Evolutionary conservation across 192 early-diverging fungal genomes (phyloP), one percentile per base, ranked within the genome.

Genomic region (Hyaloraphidium curvatum): DNA sequence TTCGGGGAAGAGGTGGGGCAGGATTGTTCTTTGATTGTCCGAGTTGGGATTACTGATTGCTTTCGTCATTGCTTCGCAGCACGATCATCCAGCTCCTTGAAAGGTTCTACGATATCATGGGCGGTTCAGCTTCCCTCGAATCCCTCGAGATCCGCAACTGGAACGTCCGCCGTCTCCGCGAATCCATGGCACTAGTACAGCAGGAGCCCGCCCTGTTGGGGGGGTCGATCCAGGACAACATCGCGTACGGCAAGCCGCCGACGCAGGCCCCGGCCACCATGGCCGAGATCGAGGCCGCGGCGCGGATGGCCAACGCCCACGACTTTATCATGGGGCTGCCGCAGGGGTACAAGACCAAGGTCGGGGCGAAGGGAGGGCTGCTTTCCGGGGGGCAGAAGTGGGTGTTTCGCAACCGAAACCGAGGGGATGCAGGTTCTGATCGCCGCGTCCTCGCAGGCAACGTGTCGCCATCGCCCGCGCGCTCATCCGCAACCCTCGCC

Each of bases 401-500:
- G 60, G 25, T 14, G 43, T 21, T 48, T 48, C 19, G 43, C 7
- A 48, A 48, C 14, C 25, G 9, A 22, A 22, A 9, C 17, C 17
- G 11, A 17, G 11, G 35, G 17, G 17, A 37, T 17, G 11, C 11
- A 13, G 35, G 11, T 37, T 13, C 11, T 37, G 17, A 37, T 37
- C 35, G 35, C 11, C 25, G 7, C 4, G 5, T 48, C 43, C n/a
- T n/a, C n/a, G n/a, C n/a, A n/a, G 19, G 19, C 7, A 48, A 48
- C 14, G 43, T 14, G 43, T 48, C 4, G 43, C 43, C 14, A 48
- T 48, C 23, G 79, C 81, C 28, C 76, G 90, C 30, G 87, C 90
- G 0, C 62, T 93, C 29, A 81, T 93, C 48, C 79, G 86, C 48
- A 79, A 86, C 51, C 88, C 90, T 30, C 78, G 79, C 60, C 59